Conservation (phyloP, 2,329 filamentous ascomycete species). For the Albifimbria verrucaria region DNA sequence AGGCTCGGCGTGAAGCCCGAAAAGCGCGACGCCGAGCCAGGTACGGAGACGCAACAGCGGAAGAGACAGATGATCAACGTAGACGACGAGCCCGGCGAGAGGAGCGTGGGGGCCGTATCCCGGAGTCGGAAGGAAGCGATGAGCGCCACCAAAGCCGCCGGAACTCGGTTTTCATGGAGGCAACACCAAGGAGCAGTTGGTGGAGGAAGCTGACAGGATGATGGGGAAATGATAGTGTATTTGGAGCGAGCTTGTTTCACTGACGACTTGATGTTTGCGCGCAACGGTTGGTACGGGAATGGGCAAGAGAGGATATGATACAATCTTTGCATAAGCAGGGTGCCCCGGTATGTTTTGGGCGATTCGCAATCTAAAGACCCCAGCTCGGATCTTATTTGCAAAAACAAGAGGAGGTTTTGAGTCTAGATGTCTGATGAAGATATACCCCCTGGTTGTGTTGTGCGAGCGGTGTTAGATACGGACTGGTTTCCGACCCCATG, state of each 20-base stretch:
- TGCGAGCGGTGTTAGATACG: no score
- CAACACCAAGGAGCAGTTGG: slow-evolving; percentile 53
- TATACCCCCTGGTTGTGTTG: no score
- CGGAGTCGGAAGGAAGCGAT: slow-evolving; percentile 40
- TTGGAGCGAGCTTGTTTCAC: slow-evolving; percentile 10
- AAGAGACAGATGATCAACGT: slow-evolving; percentile 41
- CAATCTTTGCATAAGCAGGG: no score
- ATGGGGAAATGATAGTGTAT: slow-evolving; percentile 7
- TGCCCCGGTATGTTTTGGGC: no score
- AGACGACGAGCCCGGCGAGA: slow-evolving; percentile 42
- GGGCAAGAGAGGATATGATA: no score
- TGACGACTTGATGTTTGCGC: no score
- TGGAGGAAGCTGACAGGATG: slow-evolving; percentile 54
- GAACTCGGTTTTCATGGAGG: slow-evolving; percentile 39
- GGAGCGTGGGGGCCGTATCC: slow-evolving; percentile 30
- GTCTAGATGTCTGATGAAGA: no score
- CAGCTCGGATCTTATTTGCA: no score
- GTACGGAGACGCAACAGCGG: slow-evolving; percentile 37
- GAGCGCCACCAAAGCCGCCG: slow-evolving; percentile 40
- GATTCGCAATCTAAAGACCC: no score
- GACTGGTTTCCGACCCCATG: no score
- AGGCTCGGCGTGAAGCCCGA: slow-evolving; percentile 46
- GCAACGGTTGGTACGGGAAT: no score
- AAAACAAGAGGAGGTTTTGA: no score
- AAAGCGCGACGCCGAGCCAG: slow-evolving; percentile 42